Conservation (phyloP, 2,329 filamentous ascomycete genomes). For the Aspergillus sp. region DNA sequence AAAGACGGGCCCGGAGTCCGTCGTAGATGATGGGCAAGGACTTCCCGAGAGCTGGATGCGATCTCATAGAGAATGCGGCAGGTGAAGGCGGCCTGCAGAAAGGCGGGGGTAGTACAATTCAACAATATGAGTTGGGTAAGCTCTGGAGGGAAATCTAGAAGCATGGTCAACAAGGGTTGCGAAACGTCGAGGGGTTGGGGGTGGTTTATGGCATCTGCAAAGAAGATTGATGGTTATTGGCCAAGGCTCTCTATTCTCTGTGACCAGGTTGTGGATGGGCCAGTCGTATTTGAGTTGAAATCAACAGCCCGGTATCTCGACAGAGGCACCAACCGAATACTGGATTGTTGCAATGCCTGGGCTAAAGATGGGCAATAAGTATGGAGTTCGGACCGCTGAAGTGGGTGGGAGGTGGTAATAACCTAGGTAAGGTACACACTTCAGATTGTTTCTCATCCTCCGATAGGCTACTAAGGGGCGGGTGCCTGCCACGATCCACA, state of each 20-base stretch:
- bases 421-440: no score
- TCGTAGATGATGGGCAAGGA: slow-evolving; percentile 37
- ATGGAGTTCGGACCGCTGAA: neutral
- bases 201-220: neutral
- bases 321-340: slow-evolving; percentile 1
- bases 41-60: slow-evolving; percentile 34
- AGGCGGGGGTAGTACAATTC: slow-evolving; percentile 33
- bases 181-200: neutral
- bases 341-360: slow-evolving; percentile 1
- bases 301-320: neutral
- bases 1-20: slow-evolving; percentile 33
- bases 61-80: slow-evolving; percentile 37
- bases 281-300: neutral
- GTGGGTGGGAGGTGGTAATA: no score
- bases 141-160: slow-evolving; percentile 40
- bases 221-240: neutral
- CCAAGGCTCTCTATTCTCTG: neutral
- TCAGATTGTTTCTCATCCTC: neutral
- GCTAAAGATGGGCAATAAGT: neutral
- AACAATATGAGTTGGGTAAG: slow-evolving; percentile 40
- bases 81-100: slow-evolving; percentile 37
- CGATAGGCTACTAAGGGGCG: neutral
- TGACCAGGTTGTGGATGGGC: neutral
- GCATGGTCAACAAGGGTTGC: slow-evolving; percentile 18
- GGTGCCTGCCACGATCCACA: neutral